These are phyloP conservation scores for Chimonanthus praecox DNA, from an alignment of 164 flowering plant genomes.

Conservation along the genomic window DNA sequence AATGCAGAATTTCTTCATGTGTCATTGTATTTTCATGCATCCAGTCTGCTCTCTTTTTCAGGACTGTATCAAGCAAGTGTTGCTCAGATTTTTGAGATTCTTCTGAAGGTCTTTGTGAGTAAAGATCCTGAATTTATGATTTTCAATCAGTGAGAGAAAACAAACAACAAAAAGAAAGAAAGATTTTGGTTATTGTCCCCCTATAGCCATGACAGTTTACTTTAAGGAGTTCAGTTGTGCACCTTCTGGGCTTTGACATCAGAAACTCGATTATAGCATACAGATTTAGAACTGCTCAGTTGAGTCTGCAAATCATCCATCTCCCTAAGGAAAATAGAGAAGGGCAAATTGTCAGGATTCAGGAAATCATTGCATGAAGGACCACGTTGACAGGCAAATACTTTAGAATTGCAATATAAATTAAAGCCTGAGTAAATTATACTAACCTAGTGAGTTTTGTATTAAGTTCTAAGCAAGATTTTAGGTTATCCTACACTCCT, in stretches of 20 bases:
- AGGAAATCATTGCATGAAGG: not conserved
- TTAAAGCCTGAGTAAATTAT: not conserved
- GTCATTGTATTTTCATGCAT: constrained; percentile 20
- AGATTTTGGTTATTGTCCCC: not conserved
- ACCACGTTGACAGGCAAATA: not conserved
- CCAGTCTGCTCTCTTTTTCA: constrained; percentile 20
- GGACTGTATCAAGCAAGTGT: constrained; percentile 19
- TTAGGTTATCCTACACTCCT: constrained; percentile 54
- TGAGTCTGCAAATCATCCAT: constrained; percentile 40
- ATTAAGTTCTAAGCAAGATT: constrained; percentile 63
- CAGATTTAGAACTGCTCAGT: constrained; percentile 28
- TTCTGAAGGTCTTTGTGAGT: not conserved
- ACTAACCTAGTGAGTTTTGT: constrained; percentile 62
- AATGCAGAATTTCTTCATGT: constrained; percentile 53
- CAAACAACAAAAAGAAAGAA: not conserved
- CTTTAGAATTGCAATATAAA: not conserved
- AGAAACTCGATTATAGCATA: constrained; percentile 16
- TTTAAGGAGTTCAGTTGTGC: not conserved
- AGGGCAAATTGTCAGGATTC: not conserved
- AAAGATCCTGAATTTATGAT: constrained; percentile 31
- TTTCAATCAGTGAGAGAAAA: constrained; percentile 3
- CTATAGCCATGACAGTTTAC: too few relatives aligned
- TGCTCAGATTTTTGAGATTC: constrained; percentile 21
- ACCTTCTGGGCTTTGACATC: constrained; percentile 31
- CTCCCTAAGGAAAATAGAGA: constrained; percentile 48